Evolutionary conservation across 164 flowering plant genomes (phyloP).

Genomic region (Nymphaea colorata): DNA sequence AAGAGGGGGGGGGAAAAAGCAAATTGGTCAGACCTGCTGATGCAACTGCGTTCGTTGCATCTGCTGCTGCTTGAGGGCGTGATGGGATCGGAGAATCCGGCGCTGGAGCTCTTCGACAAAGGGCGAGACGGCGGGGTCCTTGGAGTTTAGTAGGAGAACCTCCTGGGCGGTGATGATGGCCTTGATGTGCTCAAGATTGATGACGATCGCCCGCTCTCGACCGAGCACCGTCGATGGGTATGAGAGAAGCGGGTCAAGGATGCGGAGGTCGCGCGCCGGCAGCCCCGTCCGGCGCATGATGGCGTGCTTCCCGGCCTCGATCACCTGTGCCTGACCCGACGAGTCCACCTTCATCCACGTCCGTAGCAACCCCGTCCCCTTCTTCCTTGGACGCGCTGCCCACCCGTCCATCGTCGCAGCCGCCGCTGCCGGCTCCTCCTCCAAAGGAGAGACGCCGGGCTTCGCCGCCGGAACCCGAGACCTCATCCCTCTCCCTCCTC

Average conservation of each 20-base stretch:
- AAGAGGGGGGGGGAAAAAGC: not conserved
- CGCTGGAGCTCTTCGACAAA: constrained; percentile 75
- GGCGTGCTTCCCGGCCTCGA: constrained; percentile 78
- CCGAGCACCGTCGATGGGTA: constrained; percentile 86
- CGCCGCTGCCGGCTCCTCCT: constrained; percentile 24
- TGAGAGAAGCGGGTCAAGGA: constrained; percentile 76
- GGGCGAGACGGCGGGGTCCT: constrained; percentile 65
- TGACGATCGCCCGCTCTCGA: constrained; percentile 82
- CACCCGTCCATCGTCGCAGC: constrained; percentile 6
- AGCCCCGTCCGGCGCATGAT: constrained; percentile 91
- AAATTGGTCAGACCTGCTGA: not conserved
- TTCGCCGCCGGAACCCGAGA: constrained; percentile 5
- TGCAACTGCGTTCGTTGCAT: not conserved
- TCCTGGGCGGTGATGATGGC: constrained; percentile 92
- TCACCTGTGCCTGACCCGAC: constrained; percentile 56
- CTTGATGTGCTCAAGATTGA: constrained; percentile 91
- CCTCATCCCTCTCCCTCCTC: constrained; percentile 5
- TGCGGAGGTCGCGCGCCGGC: constrained; percentile 85
- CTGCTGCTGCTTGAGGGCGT: constrained; percentile 25
- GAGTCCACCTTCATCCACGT: constrained; percentile 60
- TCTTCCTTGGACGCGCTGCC: constrained; percentile 19
- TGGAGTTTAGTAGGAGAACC: constrained; percentile 66
- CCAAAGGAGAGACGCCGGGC: constrained; percentile 10
- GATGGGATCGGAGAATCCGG: constrained; percentile 45
- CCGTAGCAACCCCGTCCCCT: constrained; percentile 52